These are phyloP conservation scores for Zygnema cylindricum DNA, from an alignment of 139 green algal species.

Conservation along the genomic window DNA sequence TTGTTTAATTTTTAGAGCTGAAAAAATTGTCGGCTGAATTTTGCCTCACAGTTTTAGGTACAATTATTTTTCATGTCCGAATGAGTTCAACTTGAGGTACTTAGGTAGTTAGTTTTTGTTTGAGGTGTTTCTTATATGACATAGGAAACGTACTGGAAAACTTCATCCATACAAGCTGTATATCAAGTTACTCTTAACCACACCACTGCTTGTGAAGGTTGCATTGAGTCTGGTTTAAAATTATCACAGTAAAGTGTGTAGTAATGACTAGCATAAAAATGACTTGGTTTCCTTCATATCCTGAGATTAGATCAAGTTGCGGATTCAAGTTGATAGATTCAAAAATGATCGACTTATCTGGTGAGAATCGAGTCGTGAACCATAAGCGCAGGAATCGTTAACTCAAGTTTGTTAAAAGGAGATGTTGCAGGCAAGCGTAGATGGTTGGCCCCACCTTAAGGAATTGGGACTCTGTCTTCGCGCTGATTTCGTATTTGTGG, in stretches of 20 bases:
- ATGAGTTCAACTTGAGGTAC: too few relatives aligned
- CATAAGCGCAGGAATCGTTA: background rate
- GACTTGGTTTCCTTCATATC: background rate
- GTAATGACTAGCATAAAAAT: background rate
- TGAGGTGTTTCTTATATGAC: too few relatives aligned
- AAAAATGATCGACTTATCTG: too few relatives aligned
- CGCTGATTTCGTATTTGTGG: slow-evolving; percentile 34
- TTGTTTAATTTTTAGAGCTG: too few relatives aligned
- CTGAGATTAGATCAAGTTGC: too few relatives aligned
- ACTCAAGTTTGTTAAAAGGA: background rate
- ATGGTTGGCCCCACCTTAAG: slow-evolving; percentile 34
- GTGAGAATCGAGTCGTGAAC: background rate
- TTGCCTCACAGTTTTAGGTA: too few relatives aligned
- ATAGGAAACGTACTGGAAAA: too few relatives aligned
- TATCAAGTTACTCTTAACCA: background rate
- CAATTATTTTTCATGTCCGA: too few relatives aligned
- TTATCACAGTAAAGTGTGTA: background rate
- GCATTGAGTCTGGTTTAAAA: background rate
- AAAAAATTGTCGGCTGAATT: too few relatives aligned
- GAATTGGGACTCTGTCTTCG: slow-evolving; percentile 28
- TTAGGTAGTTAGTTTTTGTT: too few relatives aligned
- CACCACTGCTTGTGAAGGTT: background rate
- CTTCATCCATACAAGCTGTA: too few relatives aligned
- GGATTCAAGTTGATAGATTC: too few relatives aligned
- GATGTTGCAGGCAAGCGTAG: background rate